These are phyloP conservation scores for Blastobotrys petasosporus DNA, from an alignment of 1,139 yeast genomes.

Conservation along the genomic window DNA sequence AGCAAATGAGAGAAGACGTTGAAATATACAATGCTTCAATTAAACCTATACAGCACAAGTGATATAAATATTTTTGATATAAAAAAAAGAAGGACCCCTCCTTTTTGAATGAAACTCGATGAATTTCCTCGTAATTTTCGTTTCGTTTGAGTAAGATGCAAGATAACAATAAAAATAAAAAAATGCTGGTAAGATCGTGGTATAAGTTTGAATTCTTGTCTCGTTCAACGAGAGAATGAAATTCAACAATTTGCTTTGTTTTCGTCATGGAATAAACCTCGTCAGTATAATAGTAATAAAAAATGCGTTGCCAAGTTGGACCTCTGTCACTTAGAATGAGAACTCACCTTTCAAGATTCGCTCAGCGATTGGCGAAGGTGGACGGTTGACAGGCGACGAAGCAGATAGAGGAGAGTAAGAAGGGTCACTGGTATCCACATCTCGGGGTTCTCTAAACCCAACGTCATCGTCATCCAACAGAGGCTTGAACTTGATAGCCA, in stretches of 20 bases:
- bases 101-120: neutral
- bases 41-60: neutral
- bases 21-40: constrained; percentile 35
- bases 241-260: too few species aligned
- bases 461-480: neutral
- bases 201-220: too few species aligned
- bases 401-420: neutral
- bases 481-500: constrained; percentile 27
- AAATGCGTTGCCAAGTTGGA: neutral
- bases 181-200: neutral
- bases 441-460: constrained; percentile 5
- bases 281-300: too few species aligned
- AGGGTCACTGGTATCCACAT: constrained; percentile 3
- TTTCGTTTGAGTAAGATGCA: too few species aligned
- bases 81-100: neutral
- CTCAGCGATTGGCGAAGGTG: constrained; percentile 31
- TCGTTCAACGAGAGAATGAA: too few species aligned
- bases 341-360: constrained; percentile 31
- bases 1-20: constrained; percentile 50
- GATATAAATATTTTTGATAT: neutral
- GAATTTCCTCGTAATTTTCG: too few species aligned
- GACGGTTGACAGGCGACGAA: constrained; percentile 17
- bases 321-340: constrained; percentile 10
- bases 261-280: too few species aligned
- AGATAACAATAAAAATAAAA: neutral